Evolutionary conservation across 2,329 filamentous ascomycete species (phyloP).

Genomic region (Diaporthe ampelina): DNA sequence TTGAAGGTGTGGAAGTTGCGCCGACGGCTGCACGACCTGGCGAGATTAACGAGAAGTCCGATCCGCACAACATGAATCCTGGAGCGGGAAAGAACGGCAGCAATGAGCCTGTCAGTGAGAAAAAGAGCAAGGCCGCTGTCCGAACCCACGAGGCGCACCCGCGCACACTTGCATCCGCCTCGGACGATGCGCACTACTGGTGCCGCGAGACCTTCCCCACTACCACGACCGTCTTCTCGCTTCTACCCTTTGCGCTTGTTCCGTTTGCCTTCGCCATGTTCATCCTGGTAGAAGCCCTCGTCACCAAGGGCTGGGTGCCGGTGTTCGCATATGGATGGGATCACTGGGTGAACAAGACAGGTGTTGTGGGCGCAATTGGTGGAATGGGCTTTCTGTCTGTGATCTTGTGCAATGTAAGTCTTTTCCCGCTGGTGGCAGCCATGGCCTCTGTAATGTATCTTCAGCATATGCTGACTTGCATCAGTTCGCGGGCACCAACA

Average conservation of each 20-base stretch:
- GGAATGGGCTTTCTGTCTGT: conserved; percentile 82
- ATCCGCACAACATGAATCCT: neutral
- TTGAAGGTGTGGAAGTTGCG: neutral
- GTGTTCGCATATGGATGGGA: conserved; percentile 83
- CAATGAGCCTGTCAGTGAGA: conserved; percentile 6
- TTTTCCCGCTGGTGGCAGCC: neutral
- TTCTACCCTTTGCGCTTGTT: conserved; percentile 76
- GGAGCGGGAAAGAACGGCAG: neutral
- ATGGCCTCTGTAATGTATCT: neutral
- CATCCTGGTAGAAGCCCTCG: conserved; percentile 78
- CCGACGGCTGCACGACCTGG: neutral
- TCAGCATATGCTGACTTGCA: conserved; percentile 41
- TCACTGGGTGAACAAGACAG: conserved; percentile 78
- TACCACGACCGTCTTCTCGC: conserved; percentile 72
- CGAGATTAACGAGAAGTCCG: conserved; percentile 23
- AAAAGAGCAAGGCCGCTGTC: neutral
- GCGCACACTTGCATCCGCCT: conserved; percentile 67
- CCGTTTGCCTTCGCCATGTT: conserved; percentile 84
- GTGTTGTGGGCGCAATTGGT: conserved; percentile 76
- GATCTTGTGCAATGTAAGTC: conserved; percentile 78
- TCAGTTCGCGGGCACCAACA: conserved; percentile 83
- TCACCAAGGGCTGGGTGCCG: conserved; percentile 81
- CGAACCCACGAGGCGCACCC: conserved; percentile 35
- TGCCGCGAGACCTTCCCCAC: conserved; percentile 79
- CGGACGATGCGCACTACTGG: conserved; percentile 66